Evolutionary conservation across 1,284 basidiomycete genomes (phyloP), one percentile per base, ranked within the genome.

Genomic region (Afroboletus lepidellus): DNA sequence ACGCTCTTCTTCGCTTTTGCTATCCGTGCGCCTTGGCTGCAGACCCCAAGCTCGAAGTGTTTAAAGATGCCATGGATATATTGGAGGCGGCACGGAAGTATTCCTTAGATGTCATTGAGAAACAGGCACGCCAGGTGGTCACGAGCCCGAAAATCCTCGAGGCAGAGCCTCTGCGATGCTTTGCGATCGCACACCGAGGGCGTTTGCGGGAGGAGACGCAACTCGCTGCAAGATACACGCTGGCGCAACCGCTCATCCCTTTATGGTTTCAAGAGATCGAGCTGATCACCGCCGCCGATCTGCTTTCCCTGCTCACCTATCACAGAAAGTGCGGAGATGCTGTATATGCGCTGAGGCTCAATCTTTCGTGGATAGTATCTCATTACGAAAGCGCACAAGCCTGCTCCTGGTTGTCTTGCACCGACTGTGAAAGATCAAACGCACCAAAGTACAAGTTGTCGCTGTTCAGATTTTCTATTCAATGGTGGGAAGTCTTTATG

Each of bases 401-500:
- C 8, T 36, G 34, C 7, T 20, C 8, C 34, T 36, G 34, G 34
- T 16, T 36, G 34, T n/a, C 34, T 36, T 6, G 6, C 29, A 30
- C 9, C 13, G 3, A 11, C 13, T 30, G 29, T 30, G 29, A 12
- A 12, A 30, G 9, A 12, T 30, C 33, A 34, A 34, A 16, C n/a
- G 12, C 33, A 18, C 8, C 8, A n/a, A 20, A 9, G 20, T 36
- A 36, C 18, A 36, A 20, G 34, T 3, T 36, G 33, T 18, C 33
- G 8, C n/a, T 34, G 6, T 20, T 36, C 18, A 18, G 16, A n/a
- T 8, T 18, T 9, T 36, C 34, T 7, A 29, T 30, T 8, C 33
- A 39, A 23, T 61, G 60, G 60, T 61, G 60, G 60, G 45, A 38
- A 2, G 41, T 49, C 7, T 63, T 60, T 25, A 52, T 61, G 59